Percentiles rank a stretch among this genome's conserved stretches.
phyloP scores from a whole-genome alignment of 257 asterid species.

The Nicotiana benthamiana region DNA sequence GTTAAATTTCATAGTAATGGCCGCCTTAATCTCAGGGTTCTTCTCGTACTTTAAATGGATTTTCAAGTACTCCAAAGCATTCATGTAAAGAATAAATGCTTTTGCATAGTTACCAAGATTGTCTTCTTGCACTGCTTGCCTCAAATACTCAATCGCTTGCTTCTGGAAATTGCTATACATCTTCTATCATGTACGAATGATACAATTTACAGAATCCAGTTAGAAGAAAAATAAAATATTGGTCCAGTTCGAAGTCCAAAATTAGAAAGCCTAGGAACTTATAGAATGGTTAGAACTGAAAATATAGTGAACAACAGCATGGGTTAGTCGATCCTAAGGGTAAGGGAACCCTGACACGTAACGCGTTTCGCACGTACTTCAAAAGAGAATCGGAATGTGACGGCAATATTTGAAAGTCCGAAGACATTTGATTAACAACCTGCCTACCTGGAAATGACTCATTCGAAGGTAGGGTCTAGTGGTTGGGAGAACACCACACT shows the following conservation, averaged over 20 bases:
- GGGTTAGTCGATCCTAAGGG: no score
- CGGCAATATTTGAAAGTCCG: no score
- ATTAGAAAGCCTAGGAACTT: no score
- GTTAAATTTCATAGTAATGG: conserved; percentile 79
- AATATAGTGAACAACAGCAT: no score
- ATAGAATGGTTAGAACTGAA: not conserved
- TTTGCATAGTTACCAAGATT: conserved; percentile 87
- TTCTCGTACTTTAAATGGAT: conserved; percentile 94
- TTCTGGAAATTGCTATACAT: conserved; percentile 98
- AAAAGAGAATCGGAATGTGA: no score
- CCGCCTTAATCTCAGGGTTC: conserved; percentile 89
- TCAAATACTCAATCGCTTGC: conserved; percentile 86
- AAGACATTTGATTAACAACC: no score
- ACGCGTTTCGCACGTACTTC: no score
- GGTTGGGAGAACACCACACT: no score
- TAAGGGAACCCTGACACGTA: no score
- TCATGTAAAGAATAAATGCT: conserved; percentile 91
- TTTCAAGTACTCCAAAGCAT: conserved; percentile 87
- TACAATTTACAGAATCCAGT: not conserved
- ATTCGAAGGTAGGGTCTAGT: no score
- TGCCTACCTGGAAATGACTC: no score
- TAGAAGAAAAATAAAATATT: not conserved
- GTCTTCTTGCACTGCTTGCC: conserved; percentile 88
- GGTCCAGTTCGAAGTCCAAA: no score
- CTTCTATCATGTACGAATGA: not conserved